Evolutionary conservation across 1,139 yeast genomes (phyloP).

Genomic region (Candida tropicalis): DNA sequence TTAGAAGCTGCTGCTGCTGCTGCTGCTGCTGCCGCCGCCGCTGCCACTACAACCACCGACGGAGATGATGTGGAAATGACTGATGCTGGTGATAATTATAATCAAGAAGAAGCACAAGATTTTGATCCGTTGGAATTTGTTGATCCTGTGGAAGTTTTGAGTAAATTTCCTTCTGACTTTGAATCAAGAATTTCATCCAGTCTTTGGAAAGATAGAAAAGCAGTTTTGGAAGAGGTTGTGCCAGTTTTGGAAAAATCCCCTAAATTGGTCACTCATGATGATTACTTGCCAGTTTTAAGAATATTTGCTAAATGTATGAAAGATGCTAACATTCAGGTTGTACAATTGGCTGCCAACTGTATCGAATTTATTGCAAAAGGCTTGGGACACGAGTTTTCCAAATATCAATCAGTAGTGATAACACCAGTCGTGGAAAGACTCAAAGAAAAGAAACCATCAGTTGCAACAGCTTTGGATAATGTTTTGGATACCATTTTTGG

Average conservation of each 20-base stretch:
- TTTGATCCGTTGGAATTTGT: slow-evolving; percentile 42
- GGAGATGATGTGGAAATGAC: slow-evolving; percentile 47
- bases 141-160: slow-evolving; percentile 58
- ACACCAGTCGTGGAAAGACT: slow-evolving; percentile 76
- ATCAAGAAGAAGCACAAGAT: slow-evolving; percentile 15
- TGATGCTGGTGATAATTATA: slow-evolving; percentile 22
- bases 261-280: slow-evolving; percentile 40
- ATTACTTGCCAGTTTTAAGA: slow-evolving; percentile 63
- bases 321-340: slow-evolving; percentile 91
- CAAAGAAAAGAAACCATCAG: slow-evolving; percentile 84
- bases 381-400: slow-evolving; percentile 52
- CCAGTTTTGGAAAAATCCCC: slow-evolving; percentile 55
- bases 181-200: slow-evolving; percentile 55
- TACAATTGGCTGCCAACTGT: slow-evolving; percentile 75
- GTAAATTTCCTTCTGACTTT: slow-evolving; percentile 68
- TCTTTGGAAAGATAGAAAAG: slow-evolving; percentile 94
- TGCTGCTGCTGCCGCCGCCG: slow-evolving; percentile 17
- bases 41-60: slow-evolving; percentile 12
- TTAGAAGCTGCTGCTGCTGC: slow-evolving; percentile 21
- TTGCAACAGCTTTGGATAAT: slow-evolving; percentile 65
- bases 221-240: slow-evolving; percentile 71
- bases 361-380: slow-evolving; percentile 68
- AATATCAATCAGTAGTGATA: slow-evolving; percentile 57
- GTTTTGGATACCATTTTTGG: slow-evolving; percentile 69
- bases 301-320: slow-evolving; percentile 72